A percentile compares a stretch with the other conserved stretches of the same genome.
phyloP scores from a whole-genome alignment of 106 monocot genomes.

The Allium sativum region DNA sequence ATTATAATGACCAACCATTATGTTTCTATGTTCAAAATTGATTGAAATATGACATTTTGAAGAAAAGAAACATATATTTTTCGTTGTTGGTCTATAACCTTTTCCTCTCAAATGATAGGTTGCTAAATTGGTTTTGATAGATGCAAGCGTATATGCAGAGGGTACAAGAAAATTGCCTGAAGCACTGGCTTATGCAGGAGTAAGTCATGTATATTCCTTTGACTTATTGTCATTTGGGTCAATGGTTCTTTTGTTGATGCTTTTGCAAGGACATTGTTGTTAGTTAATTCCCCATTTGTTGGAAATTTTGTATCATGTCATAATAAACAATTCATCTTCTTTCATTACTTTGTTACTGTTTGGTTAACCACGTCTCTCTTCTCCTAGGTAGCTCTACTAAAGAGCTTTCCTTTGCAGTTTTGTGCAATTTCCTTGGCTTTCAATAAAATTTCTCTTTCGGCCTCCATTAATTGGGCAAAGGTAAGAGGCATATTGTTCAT shows the following conservation, averaged over 20 bases:
- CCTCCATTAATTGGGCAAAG: conserved; percentile 46
- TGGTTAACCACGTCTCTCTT: neutral
- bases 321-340: neutral
- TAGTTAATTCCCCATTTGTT: neutral
- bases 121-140: conserved; percentile 58
- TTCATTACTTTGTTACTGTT: neutral
- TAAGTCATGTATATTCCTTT: conserved; percentile 23
- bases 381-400: conserved; percentile 61
- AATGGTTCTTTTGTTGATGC: conserved; percentile 3
- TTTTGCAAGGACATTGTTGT: neutral
- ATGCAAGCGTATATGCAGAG: conserved; percentile 74
- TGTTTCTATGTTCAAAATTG: too few relatives aligned
- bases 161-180: conserved; percentile 63
- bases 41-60: too few relatives aligned
- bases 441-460: conserved; percentile 28
- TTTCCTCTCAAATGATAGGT: conserved; percentile 29
- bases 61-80: too few relatives aligned
- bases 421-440: conserved; percentile 57
- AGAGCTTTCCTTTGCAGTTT: conserved; percentile 61
- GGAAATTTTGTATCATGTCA: neutral
- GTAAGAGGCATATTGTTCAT: conserved; percentile 27
- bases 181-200: conserved; percentile 72
- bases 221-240: conserved; percentile 1
- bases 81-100: too few relatives aligned
- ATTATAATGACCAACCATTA: too few relatives aligned